phyloP scores from a whole-genome alignment of 2,329 filamentous ascomycete species.

The Aspergillus pseudoviridinutans region DNA sequence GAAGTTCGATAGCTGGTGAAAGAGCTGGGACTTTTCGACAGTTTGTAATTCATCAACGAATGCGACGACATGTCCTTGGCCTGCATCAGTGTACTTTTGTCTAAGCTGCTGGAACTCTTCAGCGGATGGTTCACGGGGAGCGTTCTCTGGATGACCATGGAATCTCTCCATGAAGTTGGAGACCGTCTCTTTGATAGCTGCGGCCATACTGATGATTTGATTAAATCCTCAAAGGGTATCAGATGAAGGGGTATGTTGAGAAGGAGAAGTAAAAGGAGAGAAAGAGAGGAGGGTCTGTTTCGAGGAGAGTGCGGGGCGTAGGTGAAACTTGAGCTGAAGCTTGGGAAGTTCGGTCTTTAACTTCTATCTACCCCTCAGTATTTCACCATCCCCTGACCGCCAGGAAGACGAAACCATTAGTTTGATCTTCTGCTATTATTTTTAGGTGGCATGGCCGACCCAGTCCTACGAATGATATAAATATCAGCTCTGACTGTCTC shows the following conservation, averaged over 20 bases:
- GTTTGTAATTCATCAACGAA: slow-evolving; percentile 78
- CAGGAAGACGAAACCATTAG: background rate
- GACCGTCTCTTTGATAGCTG: slow-evolving; percentile 42
- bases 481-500: background rate
- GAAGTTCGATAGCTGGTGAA: slow-evolving; percentile 75
- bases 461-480: background rate
- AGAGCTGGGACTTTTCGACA: slow-evolving; percentile 72
- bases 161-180: slow-evolving; percentile 49
- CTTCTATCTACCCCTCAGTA: background rate
- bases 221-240: background rate
- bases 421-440: background rate
- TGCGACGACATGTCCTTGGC: slow-evolving; percentile 77
- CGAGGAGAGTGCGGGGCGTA: slow-evolving; percentile 23
- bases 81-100: slow-evolving; percentile 68
- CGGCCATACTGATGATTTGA: slow-evolving; percentile 31
- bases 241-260: background rate
- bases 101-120: slow-evolving; percentile 66
- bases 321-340: background rate
- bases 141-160: slow-evolving; percentile 36
- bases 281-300: slow-evolving; percentile 10
- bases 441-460: background rate
- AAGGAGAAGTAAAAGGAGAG: slow-evolving; percentile 1
- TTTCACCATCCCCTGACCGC: slow-evolving; percentile 1
- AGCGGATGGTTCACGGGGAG: slow-evolving; percentile 51
- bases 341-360: background rate